Base-by-base conservation (phyloP, 1,139 yeast species). In the Scheffersomyces segobiensis region DNA sequence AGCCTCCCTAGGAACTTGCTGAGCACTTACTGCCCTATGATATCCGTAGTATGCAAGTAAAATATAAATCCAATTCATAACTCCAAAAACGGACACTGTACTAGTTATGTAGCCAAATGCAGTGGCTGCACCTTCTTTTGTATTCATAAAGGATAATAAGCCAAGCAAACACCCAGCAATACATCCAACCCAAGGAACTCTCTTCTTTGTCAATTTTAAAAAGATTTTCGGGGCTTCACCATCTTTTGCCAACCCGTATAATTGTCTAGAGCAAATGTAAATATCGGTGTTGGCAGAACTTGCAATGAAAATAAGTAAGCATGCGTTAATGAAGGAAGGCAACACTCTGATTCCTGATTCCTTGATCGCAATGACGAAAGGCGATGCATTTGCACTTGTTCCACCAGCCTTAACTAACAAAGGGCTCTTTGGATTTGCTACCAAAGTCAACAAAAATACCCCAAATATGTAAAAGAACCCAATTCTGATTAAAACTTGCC, bases 401-500 rank as follows among this genome's bases (percentile, higher is more conserved):
- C 53, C 48, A 5, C 57, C 59, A 56, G 47, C 61, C 59, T 17
- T 59, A 26, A 47, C 46, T 52, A 57, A 54, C 24, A 53, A 26
- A 7, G 56, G 26, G 46, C 52, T 52, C 50, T 48, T 48, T 14
- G 51, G 54, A 20, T 48, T 48, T 55, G 50, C 50, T 6, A 48
- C 50, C 50, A 48, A 48, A 20, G 7, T 53, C 49, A 7, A 53
- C 60, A 47, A 55, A 42, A 18, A 57, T 26, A 32, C 56, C 53
- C 42, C 56, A 46, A 18, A 56, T 50, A 76, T 64, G 57, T 76
- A 76, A 57, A 76, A 75, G 46, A 74, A 65, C 24, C 72, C 60
- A 39, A 76, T 70, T 62, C 78, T 70, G 71, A 76, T 75, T 59
- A 76, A 73, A 21, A 76, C 77, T 57, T 75, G 78, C 58, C 72